A percentile compares a stretch with the other conserved stretches of the same genome.
Conservation (phyloP, 495 filamentous ascomycete species). For the Physcia stellaris region DNA sequence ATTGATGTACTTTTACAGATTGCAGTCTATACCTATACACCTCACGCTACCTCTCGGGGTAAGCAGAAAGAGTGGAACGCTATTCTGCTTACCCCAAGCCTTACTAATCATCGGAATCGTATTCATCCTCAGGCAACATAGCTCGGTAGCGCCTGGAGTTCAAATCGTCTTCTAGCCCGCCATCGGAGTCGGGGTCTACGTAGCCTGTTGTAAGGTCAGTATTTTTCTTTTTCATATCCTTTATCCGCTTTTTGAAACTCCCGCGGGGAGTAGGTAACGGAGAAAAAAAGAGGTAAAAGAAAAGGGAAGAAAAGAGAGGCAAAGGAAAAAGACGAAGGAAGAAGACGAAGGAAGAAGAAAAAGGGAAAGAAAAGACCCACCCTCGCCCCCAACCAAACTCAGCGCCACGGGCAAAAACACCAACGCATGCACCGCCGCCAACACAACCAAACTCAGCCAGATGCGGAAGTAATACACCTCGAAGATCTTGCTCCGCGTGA, state of each 20-base stretch:
- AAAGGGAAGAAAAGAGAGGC: no score
- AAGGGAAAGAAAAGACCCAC: constrained; percentile 24
- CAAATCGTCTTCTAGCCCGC: constrained; percentile 77
- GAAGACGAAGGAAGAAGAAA: neutral
- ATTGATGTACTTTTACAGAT: no score
- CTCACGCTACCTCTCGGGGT: no score
- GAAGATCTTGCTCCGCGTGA: constrained; percentile 95
- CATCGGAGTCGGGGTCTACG: constrained; percentile 67
- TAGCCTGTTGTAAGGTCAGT: constrained; percentile 42
- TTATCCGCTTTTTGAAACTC: no score
- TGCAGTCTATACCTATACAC: no score
- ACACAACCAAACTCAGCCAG: constrained; percentile 80
- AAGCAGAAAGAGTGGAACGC: no score
- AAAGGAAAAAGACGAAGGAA: neutral
- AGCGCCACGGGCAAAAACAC: constrained; percentile 86
- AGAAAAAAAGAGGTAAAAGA: no score
- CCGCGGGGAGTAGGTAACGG: no score
- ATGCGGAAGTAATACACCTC: constrained; percentile 98
- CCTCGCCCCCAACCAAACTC: constrained; percentile 73
- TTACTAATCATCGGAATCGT: constrained; percentile 38
- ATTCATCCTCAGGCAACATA: constrained; percentile 34
- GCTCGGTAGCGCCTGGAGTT: constrained; percentile 36
- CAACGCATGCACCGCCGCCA: constrained; percentile 79
- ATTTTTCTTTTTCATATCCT: constrained; percentile 5
- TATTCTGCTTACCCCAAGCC: no score